Base-by-base conservation (phyloP, 2,329 filamentous ascomycete species). In the Monosporascus sp. region DNA sequence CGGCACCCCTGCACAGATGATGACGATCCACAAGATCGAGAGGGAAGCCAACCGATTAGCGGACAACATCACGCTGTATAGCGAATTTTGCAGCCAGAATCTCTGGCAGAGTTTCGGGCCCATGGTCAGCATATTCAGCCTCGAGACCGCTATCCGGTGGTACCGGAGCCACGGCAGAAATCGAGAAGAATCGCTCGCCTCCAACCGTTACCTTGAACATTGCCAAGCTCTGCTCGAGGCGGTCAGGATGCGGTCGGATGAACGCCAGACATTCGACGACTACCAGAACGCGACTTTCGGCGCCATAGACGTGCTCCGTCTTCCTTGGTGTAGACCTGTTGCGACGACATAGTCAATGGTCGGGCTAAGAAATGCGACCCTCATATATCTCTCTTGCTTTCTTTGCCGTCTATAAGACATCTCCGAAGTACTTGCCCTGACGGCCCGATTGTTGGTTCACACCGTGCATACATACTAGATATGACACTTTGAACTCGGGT, bases 121-220 rank as follows among this genome's bases (percentile, higher is more conserved):
- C 8, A 51, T 60, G 19, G 36, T 60, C 34, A 55, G 55, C 14
- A 45, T 50, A 26, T 61, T 55, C 20, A 57, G 38, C 27, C 54
- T 63, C 26, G 53, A 58, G 47, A 54, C 55, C 19, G 56, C 58
- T 14, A 50, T 59, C 41, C 51, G 52, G 38, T 63, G 61, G 58
- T 63, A 58, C 27, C 52, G 60, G 22, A 40, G 46, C 8, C 52
- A 63, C 19, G 49, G 49, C 43, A 45, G 17, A 11, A 44, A 16
- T 20, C 43, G 19, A 27, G 24, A 20, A 20, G 41, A 36, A 16
- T 34, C 34, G 24, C 34, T 24, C 5, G 37, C 17, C 14, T 5
- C 22, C 16, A 14, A 31, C 40, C 9, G 20, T 14, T 22, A 51
- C 38, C n/a, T 36, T n/a, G 19, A 47, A 20, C 50, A 45, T 47